Conservation (phyloP, 371 early-diverging fungal genomes). For the Saksenaea oblongispora region DNA sequence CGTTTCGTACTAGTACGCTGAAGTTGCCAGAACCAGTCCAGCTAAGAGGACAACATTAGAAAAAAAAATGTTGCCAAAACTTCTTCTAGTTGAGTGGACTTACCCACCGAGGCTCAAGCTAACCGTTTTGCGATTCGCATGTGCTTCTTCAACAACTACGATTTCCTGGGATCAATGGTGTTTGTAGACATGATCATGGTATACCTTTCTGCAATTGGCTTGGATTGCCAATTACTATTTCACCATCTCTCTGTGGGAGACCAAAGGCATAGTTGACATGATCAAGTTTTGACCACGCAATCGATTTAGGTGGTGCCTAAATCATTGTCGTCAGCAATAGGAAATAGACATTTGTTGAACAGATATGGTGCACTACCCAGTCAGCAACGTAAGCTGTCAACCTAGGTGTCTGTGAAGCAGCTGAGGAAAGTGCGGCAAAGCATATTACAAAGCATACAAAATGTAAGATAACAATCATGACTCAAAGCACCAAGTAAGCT, state of each 20-base stretch:
- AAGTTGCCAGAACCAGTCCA: slow-evolving; percentile 48
- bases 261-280: slow-evolving; percentile 47
- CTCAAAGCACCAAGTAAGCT: background rate
- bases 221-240: slow-evolving; percentile 22
- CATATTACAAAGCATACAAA: background rate
- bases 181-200: background rate
- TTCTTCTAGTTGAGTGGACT: background rate
- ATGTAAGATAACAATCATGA: background rate
- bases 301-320: slow-evolving; percentile 29
- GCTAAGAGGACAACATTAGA: slow-evolving; percentile 11
- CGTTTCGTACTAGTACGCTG: slow-evolving; percentile 24
- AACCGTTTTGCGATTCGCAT: slow-evolving; percentile 32
- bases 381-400: slow-evolving; percentile 40
- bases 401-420: background rate
- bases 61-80: background rate
- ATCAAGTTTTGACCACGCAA: slow-evolving; percentile 40
- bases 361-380: slow-evolving; percentile 24
- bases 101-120: slow-evolving; percentile 49
- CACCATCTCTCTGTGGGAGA: slow-evolving; percentile 31
- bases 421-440: background rate
- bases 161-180: background rate
- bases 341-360: background rate
- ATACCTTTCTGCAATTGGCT: slow-evolving; percentile 21
- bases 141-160: slow-evolving; percentile 41
- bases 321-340: background rate